phyloP scores from a whole-genome alignment of 495 filamentous ascomycete species.

The Barbatosphaeria neglecta region DNA sequence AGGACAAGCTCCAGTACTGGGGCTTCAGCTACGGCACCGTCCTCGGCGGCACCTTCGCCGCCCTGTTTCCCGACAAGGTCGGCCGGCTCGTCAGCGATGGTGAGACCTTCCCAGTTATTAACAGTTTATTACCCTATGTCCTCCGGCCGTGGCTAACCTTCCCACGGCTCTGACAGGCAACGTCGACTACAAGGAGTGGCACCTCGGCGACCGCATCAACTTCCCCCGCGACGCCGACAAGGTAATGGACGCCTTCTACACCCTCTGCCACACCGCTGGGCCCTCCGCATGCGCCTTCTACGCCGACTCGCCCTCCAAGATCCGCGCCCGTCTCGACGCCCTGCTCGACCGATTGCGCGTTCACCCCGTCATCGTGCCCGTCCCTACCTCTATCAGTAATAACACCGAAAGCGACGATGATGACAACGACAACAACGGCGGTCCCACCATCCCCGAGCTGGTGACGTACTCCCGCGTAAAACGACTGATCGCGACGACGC shows the following conservation, averaged over 20 bases:
- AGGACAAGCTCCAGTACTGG: conserved; percentile 39
- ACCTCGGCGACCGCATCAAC: conserved; percentile 30
- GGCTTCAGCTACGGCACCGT: conserved; percentile 44
- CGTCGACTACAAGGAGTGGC: conserved; percentile 38
- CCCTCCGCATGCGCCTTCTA: conserved; percentile 36
- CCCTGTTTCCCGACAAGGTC: conserved; percentile 37
- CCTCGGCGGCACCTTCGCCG: conserved; percentile 39
- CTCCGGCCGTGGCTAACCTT: no score
- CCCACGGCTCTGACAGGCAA: no score
- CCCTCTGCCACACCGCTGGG: conserved; percentile 39
- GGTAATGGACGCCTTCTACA: conserved; percentile 41
- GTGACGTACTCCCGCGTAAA: conserved; percentile 32
- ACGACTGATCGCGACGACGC: conserved; percentile 28
- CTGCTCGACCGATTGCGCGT: conserved; percentile 32
- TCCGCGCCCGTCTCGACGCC: conserved; percentile 24
- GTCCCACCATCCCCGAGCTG: conserved; percentile 23
- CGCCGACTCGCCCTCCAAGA: conserved; percentile 22
- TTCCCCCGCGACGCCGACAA: conserved; percentile 42
- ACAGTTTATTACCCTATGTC: neutral
- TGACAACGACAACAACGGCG: no score
- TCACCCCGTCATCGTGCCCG: conserved; percentile 37
- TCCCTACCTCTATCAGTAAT: no score
- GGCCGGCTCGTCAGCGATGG: conserved; percentile 38
- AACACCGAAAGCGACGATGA: no score
- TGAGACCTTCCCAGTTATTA: no score